These are phyloP conservation scores for Calonectria honghensis DNA, from an alignment of 2,329 filamentous ascomycete genomes.

Conservation along the genomic window DNA sequence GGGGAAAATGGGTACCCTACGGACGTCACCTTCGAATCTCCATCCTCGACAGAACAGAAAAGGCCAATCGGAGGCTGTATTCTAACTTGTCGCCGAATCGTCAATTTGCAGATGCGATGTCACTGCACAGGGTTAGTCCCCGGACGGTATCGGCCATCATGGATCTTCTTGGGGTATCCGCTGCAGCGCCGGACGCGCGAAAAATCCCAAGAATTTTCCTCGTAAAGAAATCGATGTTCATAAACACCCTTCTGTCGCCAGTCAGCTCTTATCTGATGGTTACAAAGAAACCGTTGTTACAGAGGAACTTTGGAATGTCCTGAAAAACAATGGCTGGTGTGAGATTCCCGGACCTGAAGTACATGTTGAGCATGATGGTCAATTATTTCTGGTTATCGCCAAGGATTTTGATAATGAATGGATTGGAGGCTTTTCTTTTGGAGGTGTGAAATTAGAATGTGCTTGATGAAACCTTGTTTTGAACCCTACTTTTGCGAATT, in stretches of 20 bases:
- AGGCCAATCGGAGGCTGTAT: background rate
- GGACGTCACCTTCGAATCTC: background rate
- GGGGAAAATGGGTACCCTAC: background rate
- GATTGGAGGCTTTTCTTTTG: background rate
- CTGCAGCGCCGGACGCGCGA: background rate
- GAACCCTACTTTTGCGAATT: background rate
- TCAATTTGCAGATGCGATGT: background rate
- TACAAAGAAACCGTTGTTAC: background rate
- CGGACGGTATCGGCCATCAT: background rate
- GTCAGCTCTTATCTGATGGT: background rate
- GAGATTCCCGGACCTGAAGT: background rate
- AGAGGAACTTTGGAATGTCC: background rate
- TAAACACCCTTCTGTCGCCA: background rate
- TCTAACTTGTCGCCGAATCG: background rate
- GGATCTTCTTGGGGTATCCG: background rate
- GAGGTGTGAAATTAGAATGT: background rate
- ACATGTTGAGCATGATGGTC: background rate
- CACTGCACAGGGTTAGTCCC: background rate
- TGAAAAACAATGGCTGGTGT: background rate
- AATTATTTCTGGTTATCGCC: background rate
- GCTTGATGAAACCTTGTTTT: background rate
- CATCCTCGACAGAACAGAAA: background rate
- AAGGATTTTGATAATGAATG: background rate
- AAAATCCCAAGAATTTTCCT: background rate
- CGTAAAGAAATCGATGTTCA: background rate